Percentiles rank a stretch among this genome's conserved stretches.
Conservation (phyloP, 225 moss, liverwort and hornwort species). For the Pseudisothecium myosuroides region DNA sequence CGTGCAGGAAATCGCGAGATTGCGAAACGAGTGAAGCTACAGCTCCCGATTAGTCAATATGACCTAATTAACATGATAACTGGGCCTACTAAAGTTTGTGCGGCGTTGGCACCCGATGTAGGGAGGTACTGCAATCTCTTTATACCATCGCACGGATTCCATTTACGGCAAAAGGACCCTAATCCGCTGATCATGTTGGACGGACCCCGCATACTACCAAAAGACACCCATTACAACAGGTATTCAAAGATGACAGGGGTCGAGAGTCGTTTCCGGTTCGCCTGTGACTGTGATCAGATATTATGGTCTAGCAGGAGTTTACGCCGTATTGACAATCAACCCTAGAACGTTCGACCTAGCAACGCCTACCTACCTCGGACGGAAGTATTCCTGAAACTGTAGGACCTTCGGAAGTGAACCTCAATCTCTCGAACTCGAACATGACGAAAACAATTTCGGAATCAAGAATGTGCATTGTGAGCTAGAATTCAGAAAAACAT, state of each 20-base stretch:
- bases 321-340: not conserved
- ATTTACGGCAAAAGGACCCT: not conserved
- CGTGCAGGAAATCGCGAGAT: not conserved
- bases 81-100: not conserved
- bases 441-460: not conserved
- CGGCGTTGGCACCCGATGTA: not conserved
- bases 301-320: not conserved
- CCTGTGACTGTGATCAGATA: not conserved
- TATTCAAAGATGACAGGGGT: not conserved
- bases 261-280: not conserved
- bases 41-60: accelerated
- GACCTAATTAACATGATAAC: not conserved
- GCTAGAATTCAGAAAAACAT: too few species aligned
- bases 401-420: not conserved
- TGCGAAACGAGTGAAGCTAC: too few species aligned
- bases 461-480: not conserved
- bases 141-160: not conserved
- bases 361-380: not conserved
- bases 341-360: too few species aligned
- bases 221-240: accelerated
- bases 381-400: not conserved
- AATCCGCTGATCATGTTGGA: not conserved
- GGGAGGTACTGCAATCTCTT: not conserved
- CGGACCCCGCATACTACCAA: not conserved
- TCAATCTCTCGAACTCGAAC: not conserved